Percentiles rank a stretch among this genome's conserved stretches.
Evolutionary conservation across 495 filamentous ascomycete species (phyloP).

Genomic region (Penicillium bovifimosum): DNA sequence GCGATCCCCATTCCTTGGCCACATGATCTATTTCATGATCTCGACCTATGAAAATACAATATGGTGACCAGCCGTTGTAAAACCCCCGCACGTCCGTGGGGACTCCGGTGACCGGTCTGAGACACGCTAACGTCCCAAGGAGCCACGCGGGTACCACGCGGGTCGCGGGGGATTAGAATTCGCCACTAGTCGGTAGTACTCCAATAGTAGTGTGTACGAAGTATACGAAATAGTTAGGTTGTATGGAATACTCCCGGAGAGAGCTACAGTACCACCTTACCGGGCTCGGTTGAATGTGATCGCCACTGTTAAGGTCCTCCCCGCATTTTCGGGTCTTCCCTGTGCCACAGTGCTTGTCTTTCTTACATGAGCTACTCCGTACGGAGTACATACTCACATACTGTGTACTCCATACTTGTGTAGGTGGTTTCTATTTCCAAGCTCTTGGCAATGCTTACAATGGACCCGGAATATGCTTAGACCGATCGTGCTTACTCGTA

Average conservation of each 20-base stretch:
- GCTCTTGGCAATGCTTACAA: not conserved
- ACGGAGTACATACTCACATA: no score
- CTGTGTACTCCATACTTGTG: no score
- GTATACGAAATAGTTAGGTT: no score
- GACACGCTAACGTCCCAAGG: not conserved
- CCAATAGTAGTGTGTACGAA: no score
- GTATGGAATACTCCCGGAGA: no score
- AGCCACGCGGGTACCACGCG: not conserved
- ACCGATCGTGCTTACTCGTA: no score
- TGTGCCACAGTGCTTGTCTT: not conserved
- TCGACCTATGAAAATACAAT: not conserved
- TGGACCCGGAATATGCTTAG: no score
- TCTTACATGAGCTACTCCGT: not conserved
- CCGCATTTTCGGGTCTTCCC: not conserved
- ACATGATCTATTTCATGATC: not conserved
- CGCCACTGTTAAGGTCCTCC: not conserved
- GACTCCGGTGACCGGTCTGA: conserved; percentile 3
- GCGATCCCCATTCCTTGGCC: not conserved
- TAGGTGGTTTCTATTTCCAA: not conserved
- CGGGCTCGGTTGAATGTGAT: not conserved
- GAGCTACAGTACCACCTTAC: not conserved
- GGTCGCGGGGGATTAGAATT: no score
- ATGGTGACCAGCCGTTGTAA: not conserved
- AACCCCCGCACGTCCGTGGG: conserved; percentile 2
- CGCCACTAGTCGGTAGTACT: not conserved